phyloP scores from a whole-genome alignment of 192 early-diverging fungal genomes.

The Mortierella claussenii region DNA sequence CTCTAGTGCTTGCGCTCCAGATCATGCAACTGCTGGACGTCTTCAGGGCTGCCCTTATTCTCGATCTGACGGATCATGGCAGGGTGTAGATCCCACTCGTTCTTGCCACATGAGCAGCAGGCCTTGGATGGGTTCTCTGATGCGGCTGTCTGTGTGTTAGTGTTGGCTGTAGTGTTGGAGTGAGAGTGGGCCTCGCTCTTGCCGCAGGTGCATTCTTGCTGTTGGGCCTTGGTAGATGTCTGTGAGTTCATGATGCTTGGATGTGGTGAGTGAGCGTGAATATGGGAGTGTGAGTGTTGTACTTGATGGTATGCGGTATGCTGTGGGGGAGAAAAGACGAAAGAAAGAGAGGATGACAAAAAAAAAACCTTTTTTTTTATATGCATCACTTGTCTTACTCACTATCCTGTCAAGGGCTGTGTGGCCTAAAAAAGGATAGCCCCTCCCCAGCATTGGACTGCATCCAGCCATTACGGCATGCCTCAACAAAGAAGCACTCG shows the following conservation, averaged over 20 bases:
- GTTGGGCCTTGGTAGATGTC: slow-evolving; percentile 7
- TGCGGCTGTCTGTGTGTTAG: background rate
- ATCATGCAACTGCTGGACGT: slow-evolving; percentile 28
- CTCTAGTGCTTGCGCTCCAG: slow-evolving; percentile 12
- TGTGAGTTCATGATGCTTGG: slow-evolving; percentile 9
- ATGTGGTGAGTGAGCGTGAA: background rate
- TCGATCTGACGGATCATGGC: slow-evolving; percentile 28
- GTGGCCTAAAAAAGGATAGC: too few species aligned
- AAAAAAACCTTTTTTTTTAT: background rate
- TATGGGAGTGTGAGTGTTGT: background rate
- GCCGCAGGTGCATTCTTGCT: background rate
- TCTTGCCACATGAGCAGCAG: slow-evolving; percentile 20
- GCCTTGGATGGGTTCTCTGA: background rate
- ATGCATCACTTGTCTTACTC: background rate
- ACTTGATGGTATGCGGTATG: too few species aligned
- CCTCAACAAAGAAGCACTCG: too few species aligned
- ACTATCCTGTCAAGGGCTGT: too few species aligned
- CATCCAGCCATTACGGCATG: too few species aligned
- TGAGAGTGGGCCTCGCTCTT: slow-evolving; percentile 1
- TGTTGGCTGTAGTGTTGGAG: background rate
- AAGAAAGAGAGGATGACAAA: too few species aligned
- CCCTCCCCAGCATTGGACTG: too few species aligned
- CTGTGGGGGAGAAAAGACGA: too few species aligned
- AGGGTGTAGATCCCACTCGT: slow-evolving; percentile 47
- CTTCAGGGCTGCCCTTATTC: slow-evolving; percentile 25